Percentiles rank a stretch among this genome's conserved stretches.
phyloP scores from a whole-genome alignment of 352 stramenopile genomes.

The Phytophthora pinifolia region DNA sequence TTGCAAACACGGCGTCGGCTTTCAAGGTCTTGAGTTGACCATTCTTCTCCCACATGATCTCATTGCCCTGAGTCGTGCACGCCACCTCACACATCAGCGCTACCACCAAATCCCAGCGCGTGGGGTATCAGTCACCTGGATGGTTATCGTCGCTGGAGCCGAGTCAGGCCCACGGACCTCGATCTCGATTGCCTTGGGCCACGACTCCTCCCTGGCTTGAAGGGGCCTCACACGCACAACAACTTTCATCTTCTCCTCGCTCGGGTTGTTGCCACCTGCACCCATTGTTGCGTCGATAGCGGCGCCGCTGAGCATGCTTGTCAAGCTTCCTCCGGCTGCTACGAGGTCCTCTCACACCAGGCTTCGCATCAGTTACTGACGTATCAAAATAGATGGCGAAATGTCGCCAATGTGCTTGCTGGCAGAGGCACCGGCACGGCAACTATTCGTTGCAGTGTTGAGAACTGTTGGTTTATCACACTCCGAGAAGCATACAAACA shows the following conservation, averaged over 20 bases:
- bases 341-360: no score
- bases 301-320: no score
- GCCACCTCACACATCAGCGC: neutral
- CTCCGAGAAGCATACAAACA: no score
- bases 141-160: slow-evolving; percentile 28
- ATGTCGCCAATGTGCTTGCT: no score
- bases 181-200: slow-evolving; percentile 16
- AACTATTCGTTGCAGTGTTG: no score
- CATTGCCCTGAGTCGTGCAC: slow-evolving; percentile 33
- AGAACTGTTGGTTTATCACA: no score
- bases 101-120: neutral
- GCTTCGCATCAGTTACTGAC: no score
- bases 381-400: no score
- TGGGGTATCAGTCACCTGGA: slow-evolving; percentile 29
- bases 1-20: slow-evolving; percentile 52
- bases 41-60: slow-evolving; percentile 69
- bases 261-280: slow-evolving; percentile 2
- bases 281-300: no score
- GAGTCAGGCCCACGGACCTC: neutral
- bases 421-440: no score
- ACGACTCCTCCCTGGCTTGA: slow-evolving; percentile 50
- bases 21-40: slow-evolving; percentile 57
- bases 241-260: slow-evolving; percentile 63
- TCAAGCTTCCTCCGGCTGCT: no score
- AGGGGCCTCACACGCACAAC: slow-evolving; percentile 59